Evolutionary conservation across 352 stramenopile genomes (phyloP).

Genomic region (Elongisporangium senticosum): DNA sequence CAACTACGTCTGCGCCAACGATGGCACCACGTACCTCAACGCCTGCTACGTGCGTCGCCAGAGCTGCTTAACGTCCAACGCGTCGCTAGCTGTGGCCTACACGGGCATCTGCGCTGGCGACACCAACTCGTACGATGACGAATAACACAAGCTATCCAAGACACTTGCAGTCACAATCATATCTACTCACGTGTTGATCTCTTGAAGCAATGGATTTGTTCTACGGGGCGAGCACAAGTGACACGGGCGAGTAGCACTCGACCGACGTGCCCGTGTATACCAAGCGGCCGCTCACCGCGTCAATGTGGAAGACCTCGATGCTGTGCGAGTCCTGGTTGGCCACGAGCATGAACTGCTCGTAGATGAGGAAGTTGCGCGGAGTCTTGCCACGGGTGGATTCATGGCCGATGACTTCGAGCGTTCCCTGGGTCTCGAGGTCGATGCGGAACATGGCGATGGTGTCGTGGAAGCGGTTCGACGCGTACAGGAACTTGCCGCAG

Average conservation of each 20-base stretch:
- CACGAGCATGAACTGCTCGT: slow-evolving; percentile 44
- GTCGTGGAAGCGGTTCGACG: slow-evolving; percentile 60
- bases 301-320: slow-evolving; percentile 48
- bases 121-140: neutral
- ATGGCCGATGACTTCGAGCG: slow-evolving; percentile 27
- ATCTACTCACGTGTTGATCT: too few relatives aligned
- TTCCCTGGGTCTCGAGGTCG: slow-evolving; percentile 14
- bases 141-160: neutral
- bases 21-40: slow-evolving; percentile 30
- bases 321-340: slow-evolving; percentile 58
- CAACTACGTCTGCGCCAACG: slow-evolving; percentile 18
- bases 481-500: slow-evolving; percentile 54
- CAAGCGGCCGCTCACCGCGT: slow-evolving; percentile 35
- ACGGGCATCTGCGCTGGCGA: neutral
- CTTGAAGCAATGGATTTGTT: neutral
- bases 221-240: slow-evolving; percentile 15
- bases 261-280: slow-evolving; percentile 35
- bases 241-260: slow-evolving; percentile 35
- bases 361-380: slow-evolving; percentile 44
- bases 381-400: slow-evolving; percentile 33
- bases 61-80: neutral
- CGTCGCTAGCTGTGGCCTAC: neutral
- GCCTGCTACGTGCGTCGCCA: slow-evolving; percentile 10
- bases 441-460: slow-evolving; percentile 58
- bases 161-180: neutral